Percentiles rank a stretch among this genome's conserved stretches.
Evolutionary conservation across 176 grass and related monocot species (phyloP).

Genomic region (Puccinellia tenuiflora): DNA sequence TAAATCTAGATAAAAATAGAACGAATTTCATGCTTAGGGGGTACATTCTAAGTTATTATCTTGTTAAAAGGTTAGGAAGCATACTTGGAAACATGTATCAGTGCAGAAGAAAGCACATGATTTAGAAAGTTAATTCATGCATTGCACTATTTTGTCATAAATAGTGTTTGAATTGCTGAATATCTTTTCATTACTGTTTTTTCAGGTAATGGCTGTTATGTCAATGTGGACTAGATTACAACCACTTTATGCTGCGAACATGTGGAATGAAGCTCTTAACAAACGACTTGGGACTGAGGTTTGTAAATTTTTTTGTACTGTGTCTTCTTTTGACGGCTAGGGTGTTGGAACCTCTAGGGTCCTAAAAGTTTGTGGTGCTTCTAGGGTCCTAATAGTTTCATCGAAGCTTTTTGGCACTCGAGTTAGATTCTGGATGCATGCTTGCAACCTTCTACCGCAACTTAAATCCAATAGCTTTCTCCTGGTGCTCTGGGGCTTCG

Average conservation of each 20-base stretch:
- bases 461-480: neutral
- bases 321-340: neutral
- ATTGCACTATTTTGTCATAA: neutral
- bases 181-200: constrained; percentile 11
- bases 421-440: neutral
- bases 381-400: too few relatives aligned
- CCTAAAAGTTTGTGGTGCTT: neutral
- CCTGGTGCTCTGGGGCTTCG: neutral
- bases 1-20: neutral
- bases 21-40: neutral
- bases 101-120: neutral
- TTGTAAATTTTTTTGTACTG: neutral
- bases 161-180: constrained; percentile 7
- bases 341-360: neutral
- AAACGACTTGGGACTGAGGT: constrained; percentile 79
- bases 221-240: constrained; percentile 98
- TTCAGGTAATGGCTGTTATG: constrained; percentile 70
- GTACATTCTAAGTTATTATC: neutral
- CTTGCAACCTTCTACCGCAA: neutral
- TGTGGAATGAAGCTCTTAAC: constrained; percentile 99
- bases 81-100: neutral
- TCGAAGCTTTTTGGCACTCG: neutral
- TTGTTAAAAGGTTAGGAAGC: neutral
- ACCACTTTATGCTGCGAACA: constrained; percentile 88
- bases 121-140: neutral